Percentiles rank a stretch among this genome's conserved stretches.
These are phyloP conservation scores for Didymella keratinophila DNA, from an alignment of 2,329 filamentous ascomycete species.

Conservation along the genomic window DNA sequence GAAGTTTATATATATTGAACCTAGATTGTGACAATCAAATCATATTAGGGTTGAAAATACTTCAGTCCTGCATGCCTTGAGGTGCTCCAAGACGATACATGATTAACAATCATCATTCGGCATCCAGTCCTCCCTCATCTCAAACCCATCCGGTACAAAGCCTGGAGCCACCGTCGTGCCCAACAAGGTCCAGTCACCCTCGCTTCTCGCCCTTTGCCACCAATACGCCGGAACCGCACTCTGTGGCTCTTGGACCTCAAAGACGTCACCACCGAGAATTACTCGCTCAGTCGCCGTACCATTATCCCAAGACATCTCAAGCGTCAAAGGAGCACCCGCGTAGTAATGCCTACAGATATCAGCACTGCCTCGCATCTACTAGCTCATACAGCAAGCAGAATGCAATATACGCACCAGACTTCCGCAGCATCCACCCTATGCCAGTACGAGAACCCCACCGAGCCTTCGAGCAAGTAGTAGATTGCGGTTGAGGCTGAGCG, in stretches of 20 bases:
- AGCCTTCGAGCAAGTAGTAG: conserved; percentile 61
- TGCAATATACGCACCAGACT: conserved; percentile 27
- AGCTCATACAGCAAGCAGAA: conserved; percentile 28
- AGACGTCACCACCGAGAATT: conserved; percentile 46
- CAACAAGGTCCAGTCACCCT: conserved; percentile 59
- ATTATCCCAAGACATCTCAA: conserved; percentile 28
- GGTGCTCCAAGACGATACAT: no score
- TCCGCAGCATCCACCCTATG: conserved; percentile 59
- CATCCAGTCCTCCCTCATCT: conserved; percentile 14
- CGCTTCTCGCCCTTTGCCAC: conserved; percentile 58
- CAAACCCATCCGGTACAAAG: conserved; percentile 14
- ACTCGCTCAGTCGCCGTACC: neutral
- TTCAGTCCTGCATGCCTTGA: no score
- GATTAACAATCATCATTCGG: neutral
- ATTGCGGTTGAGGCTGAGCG: conserved; percentile 60
- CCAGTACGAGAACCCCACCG: conserved; percentile 51
- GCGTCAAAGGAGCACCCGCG: conserved; percentile 58
- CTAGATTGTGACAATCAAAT: no score
- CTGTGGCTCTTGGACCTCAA: conserved; percentile 54
- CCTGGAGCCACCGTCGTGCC: conserved; percentile 39
- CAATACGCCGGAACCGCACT: conserved; percentile 50
- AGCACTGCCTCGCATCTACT: neutral
- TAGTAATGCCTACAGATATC: conserved; percentile 41
- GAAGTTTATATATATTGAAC: no score
- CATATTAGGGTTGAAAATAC: no score